Evolutionary conservation across 208 protist genomes (phyloP), one percentile per base, ranked within the genome.

Genomic region (Leishmania amazonensis): DNA sequence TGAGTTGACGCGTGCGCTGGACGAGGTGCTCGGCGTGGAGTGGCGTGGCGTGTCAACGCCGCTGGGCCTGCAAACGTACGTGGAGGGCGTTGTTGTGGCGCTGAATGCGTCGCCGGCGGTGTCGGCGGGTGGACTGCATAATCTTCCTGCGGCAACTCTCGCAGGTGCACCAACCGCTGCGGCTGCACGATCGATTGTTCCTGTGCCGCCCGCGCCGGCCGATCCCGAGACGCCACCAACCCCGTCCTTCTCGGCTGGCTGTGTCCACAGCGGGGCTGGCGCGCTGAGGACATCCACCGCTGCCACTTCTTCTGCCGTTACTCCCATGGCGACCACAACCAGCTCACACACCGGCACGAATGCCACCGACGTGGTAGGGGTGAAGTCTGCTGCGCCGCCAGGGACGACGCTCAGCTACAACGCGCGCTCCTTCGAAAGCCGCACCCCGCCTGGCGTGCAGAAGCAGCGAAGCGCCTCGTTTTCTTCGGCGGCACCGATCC

Each of bases 1-100:
- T 9, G 90, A 94, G 85, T n/a, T 94, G n/a, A 72, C 71, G 13
- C n/a, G n/a, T 42, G 72, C 79, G 6, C 68, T 94, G 40, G 85
- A 91, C 70, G 81, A 70, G 6, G 40, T 74, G 19, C 80, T 94
- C 35, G 89, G 90, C 2, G 53, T 47, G 54, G 85, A 86, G 35
- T 93, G 89, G 92, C 87, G 87, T 3, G 40, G 54, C 40, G 54
- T 15, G 31, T 76, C 72, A 24, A 58, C 31, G n/a, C n/a, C 72
- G 24, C n/a, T n/a, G 51, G 35, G 47, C 17, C 31, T 31, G 57
- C 54, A 17, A 5, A 38, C 35, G 2, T 7, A 49, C 38, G 75
- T 38, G 57, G 47, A 75, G 71, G 75, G 38, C 3, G 35, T 40
- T 51, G 47, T 57, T 31, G 45, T 64, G 40, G 40, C 75, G 53